Conservation (phyloP, 805 yeast species). For the Candida odintsovae region DNA sequence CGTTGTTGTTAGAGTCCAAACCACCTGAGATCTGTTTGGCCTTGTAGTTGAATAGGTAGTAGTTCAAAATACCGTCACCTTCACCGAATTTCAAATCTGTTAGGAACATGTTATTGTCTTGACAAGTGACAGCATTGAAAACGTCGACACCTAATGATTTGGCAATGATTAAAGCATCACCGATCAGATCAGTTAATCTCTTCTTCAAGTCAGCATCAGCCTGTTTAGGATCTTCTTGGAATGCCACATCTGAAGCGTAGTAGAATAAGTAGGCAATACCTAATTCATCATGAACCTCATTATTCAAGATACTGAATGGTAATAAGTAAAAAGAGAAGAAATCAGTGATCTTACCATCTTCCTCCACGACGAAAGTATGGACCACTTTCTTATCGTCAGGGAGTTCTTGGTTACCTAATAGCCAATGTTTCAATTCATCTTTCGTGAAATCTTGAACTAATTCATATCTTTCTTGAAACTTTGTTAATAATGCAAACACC, state of each 20-base stretch:
- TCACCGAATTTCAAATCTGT: slow-evolving; percentile 81
- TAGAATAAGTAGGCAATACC: slow-evolving; percentile 88
- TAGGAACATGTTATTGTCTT: slow-evolving; percentile 82
- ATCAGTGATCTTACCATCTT: slow-evolving; percentile 67
- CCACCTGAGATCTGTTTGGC: slow-evolving; percentile 84
- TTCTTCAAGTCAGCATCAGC: slow-evolving; percentile 42
- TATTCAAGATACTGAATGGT: slow-evolving; percentile 77
- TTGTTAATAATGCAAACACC: slow-evolving; percentile 51
- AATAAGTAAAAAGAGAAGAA: slow-evolving; percentile 84
- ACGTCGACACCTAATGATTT: slow-evolving; percentile 73
- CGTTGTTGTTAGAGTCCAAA: slow-evolving; percentile 47
- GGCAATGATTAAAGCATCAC: slow-evolving; percentile 73
- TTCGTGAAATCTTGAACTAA: slow-evolving; percentile 63
- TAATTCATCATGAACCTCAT: slow-evolving; percentile 55
- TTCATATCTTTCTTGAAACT: slow-evolving; percentile 67
- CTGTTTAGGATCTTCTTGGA: slow-evolving; percentile 32
- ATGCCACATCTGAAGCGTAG: slow-evolving; percentile 71
- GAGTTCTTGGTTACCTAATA: slow-evolving; percentile 45
- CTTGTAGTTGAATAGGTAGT: slow-evolving; percentile 85
- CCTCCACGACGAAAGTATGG: slow-evolving; percentile 70
- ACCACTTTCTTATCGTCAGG: slow-evolving; percentile 46
- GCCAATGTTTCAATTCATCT: slow-evolving; percentile 77
- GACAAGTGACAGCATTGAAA: slow-evolving; percentile 86
- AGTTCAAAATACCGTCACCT: slow-evolving; percentile 91
- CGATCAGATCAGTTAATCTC: slow-evolving; percentile 56